Conservation (phyloP, 2,329 filamentous ascomycete genomes). For the Aureobasidium namibiae region DNA sequence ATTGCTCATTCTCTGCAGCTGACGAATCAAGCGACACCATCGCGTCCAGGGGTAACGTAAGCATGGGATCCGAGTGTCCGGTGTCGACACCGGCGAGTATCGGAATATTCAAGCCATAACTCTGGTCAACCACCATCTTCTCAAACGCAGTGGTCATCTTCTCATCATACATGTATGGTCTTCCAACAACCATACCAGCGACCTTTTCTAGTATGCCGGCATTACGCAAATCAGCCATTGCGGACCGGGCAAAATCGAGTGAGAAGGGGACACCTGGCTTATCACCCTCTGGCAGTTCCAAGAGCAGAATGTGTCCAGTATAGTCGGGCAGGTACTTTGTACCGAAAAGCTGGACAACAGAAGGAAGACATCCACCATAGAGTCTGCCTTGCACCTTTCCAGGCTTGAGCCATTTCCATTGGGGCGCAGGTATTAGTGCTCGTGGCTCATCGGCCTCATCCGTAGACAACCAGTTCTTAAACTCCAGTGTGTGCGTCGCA, state of each 20-base stretch:
- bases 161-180: slow-evolving; percentile 14
- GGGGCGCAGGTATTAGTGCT: not conserved
- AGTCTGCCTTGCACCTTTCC: slow-evolving; percentile 12
- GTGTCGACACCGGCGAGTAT: slow-evolving; percentile 11
- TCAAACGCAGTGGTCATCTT: slow-evolving; percentile 1
- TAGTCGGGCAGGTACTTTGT: slow-evolving; percentile 9
- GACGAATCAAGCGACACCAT: not conserved
- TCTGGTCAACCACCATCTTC: not conserved
- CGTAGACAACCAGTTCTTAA: slow-evolving; percentile 1
- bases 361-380: slow-evolving; percentile 14
- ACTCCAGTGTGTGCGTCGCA: not conserved
- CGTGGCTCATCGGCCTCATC: not conserved
- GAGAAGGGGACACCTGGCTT: not conserved
- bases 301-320: not conserved
- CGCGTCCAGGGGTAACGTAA: slow-evolving; percentile 13
- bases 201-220: not conserved
- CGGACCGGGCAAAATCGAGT: not conserved
- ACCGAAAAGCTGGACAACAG: slow-evolving; percentile 4
- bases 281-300: slow-evolving; percentile 12
- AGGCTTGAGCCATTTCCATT: slow-evolving; percentile 15
- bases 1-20: not conserved
- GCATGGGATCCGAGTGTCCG: slow-evolving; percentile 14
- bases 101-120: not conserved
- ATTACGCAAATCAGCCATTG: slow-evolving; percentile 9
- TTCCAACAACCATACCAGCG: slow-evolving; percentile 12